These are phyloP conservation scores for Pseudogymnoascus sp. DNA, from an alignment of 2,329 filamentous ascomycete species.

Conservation along the genomic window DNA sequence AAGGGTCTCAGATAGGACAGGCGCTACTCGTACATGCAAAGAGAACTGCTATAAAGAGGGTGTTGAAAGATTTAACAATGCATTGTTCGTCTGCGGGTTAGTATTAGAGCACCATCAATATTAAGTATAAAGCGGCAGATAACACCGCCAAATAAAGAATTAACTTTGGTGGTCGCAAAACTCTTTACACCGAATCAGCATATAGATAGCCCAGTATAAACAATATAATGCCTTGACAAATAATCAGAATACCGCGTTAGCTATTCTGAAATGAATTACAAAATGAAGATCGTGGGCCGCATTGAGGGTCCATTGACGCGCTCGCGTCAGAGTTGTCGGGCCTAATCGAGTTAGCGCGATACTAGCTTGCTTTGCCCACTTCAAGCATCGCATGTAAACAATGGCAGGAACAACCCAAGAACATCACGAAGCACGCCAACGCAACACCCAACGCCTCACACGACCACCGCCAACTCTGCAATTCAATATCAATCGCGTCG, in stretches of 20 bases:
- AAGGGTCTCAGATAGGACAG: not conserved
- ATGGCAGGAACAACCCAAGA: constrained; percentile 6
- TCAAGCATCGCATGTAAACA: constrained; percentile 1
- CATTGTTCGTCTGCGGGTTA: not conserved
- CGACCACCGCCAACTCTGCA: not conserved
- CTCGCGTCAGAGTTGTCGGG: constrained; percentile 3
- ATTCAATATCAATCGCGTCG: not conserved
- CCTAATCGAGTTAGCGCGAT: constrained; percentile 1
- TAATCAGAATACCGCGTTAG: not conserved
- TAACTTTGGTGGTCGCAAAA: not conserved
- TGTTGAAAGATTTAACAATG: not conserved
- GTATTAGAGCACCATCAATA: not conserved
- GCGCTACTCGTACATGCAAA: not conserved
- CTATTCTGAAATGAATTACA: not conserved
- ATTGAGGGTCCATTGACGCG: not conserved
- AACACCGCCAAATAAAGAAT: not conserved
- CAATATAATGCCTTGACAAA: not conserved
- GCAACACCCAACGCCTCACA: not conserved
- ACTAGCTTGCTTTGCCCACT: constrained; percentile 2
- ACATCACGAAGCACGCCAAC: constrained; percentile 7
- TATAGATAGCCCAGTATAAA: not conserved
- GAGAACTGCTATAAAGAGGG: not conserved
- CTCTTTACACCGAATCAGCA: not conserved
- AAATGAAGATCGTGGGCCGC: not conserved
- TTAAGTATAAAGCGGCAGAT: not conserved